Evolutionary conservation across 306 rosid genomes (phyloP), one percentile per base, ranked within the genome.

Genomic region (Mimosa pudica): DNA sequence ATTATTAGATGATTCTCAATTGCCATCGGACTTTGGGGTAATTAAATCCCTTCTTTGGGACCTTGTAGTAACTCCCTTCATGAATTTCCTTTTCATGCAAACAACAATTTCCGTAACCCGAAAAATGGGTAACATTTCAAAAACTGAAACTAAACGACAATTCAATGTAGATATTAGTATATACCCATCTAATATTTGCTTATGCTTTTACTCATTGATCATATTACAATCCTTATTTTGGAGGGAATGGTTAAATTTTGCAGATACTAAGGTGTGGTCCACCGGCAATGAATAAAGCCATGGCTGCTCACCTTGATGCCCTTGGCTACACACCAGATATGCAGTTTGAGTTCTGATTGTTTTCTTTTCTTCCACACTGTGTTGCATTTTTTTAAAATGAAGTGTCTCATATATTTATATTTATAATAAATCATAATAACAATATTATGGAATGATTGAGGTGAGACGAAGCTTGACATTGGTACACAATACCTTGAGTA

Each of bases 181-280:
- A 17, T 18, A 3, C 17, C 10, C 16, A 2, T 49, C 16, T 69
- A 1, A 71, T 14, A 7, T 49, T 32, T 41, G 54, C 45, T 2
- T 3, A 8, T 3, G 62, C 1, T 71, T 52, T 14, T 18, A 14
- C 32, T 8, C 24, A 4, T 44, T 20, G 54, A 18, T 45, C 17
- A 44, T 9, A 45, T 46, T 24, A 47, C 7, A 6, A 6, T 47
- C 42, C 58, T 71, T 14, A 13, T 3, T 32, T 47, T 10, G 42
- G 18, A 58, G 47, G 60, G 10, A 3, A 10, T 35, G n/a, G 20
- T 42, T 61, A 30, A 13, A 54, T 18, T 45, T 44, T 8, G 44
- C 77, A 83, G 86, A 78, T 83, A 44, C 73, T 73, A 8, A 83
- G 80, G 68, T 83, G 86, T 17, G 86, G 86, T 6, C 86, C 82